These are phyloP conservation scores for Zygnema cylindricum DNA, from an alignment of 139 green algal genomes.

Conservation along the genomic window DNA sequence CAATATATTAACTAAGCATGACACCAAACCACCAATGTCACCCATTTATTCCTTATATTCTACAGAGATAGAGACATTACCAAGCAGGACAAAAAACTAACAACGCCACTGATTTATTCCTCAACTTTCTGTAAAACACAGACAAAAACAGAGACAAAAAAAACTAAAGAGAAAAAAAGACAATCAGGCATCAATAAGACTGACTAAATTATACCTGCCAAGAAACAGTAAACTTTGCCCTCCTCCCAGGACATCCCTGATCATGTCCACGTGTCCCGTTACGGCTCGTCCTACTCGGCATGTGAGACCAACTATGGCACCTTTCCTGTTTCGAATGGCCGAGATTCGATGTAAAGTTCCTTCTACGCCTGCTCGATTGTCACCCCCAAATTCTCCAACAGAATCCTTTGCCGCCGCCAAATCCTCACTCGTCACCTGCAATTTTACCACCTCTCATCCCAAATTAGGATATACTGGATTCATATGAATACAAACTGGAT, in stretches of 20 bases:
- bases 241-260: slow-evolving; percentile 84
- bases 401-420: slow-evolving; percentile 68
- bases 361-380: slow-evolving; percentile 82
- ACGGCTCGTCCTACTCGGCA: slow-evolving; percentile 93
- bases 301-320: slow-evolving; percentile 90
- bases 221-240: slow-evolving; percentile 56
- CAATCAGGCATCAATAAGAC: slow-evolving; percentile 18
- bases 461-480: too few species aligned
- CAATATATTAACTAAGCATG: too few species aligned
- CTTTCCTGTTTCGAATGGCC: slow-evolving; percentile 85
- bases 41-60: too few species aligned
- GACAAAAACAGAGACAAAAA: too few species aligned
- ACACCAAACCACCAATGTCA: too few species aligned
- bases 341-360: slow-evolving; percentile 84
- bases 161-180: too few species aligned
- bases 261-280: slow-evolving; percentile 91
- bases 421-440: slow-evolving; percentile 72
- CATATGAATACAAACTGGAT: too few species aligned
- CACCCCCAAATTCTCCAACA: slow-evolving; percentile 83
- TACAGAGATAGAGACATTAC: too few species aligned
- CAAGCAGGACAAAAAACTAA: too few species aligned
- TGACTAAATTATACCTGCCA: slow-evolving; percentile 35
- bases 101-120: too few species aligned
- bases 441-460: too few species aligned
- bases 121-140: slow-evolving; percentile 15